Percentiles rank a stretch among this genome's conserved stretches.
Conservation (phyloP, 371 early-diverging fungal species). For the Mucor indicus region DNA sequence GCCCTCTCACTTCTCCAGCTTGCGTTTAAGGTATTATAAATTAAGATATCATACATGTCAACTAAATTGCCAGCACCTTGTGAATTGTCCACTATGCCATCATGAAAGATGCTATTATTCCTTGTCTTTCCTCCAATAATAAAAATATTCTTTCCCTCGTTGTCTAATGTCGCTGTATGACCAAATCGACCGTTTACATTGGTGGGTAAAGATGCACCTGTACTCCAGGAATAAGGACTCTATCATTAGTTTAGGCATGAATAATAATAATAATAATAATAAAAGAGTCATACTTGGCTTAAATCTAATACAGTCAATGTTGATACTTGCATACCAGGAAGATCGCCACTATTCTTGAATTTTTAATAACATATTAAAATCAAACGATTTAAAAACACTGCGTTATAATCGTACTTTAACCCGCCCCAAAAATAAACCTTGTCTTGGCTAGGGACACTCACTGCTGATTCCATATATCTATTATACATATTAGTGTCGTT, state of each 20-base stretch:
- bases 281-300: not conserved
- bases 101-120: not conserved
- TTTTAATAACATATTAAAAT: not conserved
- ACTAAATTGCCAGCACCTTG: not conserved
- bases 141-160: conserved; percentile 7
- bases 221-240: conserved; percentile 2
- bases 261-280: not conserved
- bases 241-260: not conserved
- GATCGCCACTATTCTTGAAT: conserved; percentile 2
- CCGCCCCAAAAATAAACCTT: conserved; percentile 17
- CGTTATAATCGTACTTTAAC: conserved; percentile 5
- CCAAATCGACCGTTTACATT: conserved; percentile 5
- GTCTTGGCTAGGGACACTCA: conserved; percentile 5
- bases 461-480: conserved; percentile 16
- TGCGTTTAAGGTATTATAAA: conserved; percentile 9
- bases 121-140: conserved; percentile 12
- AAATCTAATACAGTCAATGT: not conserved
- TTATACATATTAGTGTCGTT: not conserved
- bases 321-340: conserved; percentile 1
- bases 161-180: conserved; percentile 15
- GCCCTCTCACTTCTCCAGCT: conserved; percentile 1
- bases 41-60: conserved; percentile 8
- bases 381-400: not conserved
- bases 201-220: conserved; percentile 5
- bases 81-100: not conserved